Evolutionary conservation across 2,329 filamentous ascomycete species (phyloP).

Genomic region (Venturia asperata): DNA sequence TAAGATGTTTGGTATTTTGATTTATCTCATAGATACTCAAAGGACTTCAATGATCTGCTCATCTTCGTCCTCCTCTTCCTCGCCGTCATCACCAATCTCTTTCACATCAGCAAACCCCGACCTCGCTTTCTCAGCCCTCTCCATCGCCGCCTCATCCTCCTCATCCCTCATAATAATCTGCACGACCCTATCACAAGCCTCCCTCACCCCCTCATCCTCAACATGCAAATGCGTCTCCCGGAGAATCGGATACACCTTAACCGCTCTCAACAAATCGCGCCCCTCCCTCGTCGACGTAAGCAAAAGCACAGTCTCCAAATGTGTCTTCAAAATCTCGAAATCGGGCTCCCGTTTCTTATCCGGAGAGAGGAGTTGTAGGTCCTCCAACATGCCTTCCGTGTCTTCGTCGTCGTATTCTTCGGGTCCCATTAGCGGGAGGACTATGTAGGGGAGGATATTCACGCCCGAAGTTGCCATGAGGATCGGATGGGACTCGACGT

Average conservation of each 20-base stretch:
- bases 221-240: constrained; percentile 76
- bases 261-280: constrained; percentile 63
- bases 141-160: constrained; percentile 47
- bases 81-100: constrained; percentile 26
- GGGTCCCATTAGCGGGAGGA: constrained; percentile 78
- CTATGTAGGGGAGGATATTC: constrained; percentile 78
- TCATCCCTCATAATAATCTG: constrained; percentile 83
- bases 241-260: constrained; percentile 84
- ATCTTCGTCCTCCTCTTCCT: constrained; percentile 29
- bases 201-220: constrained; percentile 70
- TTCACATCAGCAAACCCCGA: constrained; percentile 21
- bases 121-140: constrained; percentile 29
- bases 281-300: constrained; percentile 71
- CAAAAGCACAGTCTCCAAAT: constrained; percentile 80
- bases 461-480: constrained; percentile 65
- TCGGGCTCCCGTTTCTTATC: constrained; percentile 84
- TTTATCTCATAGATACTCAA: background rate
- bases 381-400: constrained; percentile 75
- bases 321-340: constrained; percentile 68
- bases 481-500: constrained; percentile 61
- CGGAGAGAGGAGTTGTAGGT: constrained; percentile 79
- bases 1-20: background rate
- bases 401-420: constrained; percentile 89
- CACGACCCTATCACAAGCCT: constrained; percentile 82
- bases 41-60: constrained; percentile 37